These are phyloP conservation scores for Rutstroemia sp. DNA, from an alignment of 2,329 filamentous ascomycete genomes.

Conservation along the genomic window DNA sequence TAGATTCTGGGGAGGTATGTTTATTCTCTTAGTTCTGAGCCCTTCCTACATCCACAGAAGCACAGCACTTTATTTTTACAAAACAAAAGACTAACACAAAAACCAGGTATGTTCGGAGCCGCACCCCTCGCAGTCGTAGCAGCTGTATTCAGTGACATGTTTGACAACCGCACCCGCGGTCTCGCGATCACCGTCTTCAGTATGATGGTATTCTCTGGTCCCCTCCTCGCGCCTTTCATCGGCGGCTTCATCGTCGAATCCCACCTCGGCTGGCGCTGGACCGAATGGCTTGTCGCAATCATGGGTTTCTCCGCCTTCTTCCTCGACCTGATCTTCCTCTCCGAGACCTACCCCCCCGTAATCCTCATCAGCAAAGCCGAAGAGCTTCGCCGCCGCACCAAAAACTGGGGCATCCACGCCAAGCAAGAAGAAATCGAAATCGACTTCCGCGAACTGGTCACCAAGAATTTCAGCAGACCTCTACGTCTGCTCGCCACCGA, in stretches of 20 bases:
- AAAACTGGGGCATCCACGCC: conserved; percentile 65
- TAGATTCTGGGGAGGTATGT: conserved; percentile 65
- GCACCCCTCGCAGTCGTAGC: conserved; percentile 62
- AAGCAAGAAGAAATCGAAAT: conserved; percentile 67
- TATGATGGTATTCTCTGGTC: conserved; percentile 59
- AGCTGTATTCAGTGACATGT: conserved; percentile 67
- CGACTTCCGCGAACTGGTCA: conserved; percentile 54
- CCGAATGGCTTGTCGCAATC: conserved; percentile 54
- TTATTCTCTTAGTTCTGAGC: neutral
- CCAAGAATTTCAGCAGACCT: conserved; percentile 41
- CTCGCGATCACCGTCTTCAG: conserved; percentile 50
- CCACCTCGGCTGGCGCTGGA: conserved; percentile 66
- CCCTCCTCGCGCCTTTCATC: conserved; percentile 59
- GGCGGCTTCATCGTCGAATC: conserved; percentile 59
- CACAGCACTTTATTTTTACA: no score
- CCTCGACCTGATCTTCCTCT: conserved; percentile 54
- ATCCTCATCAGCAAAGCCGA: conserved; percentile 55
- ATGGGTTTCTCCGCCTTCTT: conserved; percentile 55
- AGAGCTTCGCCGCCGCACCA: conserved; percentile 54
- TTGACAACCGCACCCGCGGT: conserved; percentile 55
- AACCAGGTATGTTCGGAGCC: conserved; percentile 52
- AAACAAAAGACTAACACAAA: no score
- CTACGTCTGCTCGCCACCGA: conserved; percentile 50
- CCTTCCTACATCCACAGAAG: no score
- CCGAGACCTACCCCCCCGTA: conserved; percentile 63